Evolutionary conservation across 371 early-diverging fungal species (phyloP).

Genomic region (Rhizopus delemar): DNA sequence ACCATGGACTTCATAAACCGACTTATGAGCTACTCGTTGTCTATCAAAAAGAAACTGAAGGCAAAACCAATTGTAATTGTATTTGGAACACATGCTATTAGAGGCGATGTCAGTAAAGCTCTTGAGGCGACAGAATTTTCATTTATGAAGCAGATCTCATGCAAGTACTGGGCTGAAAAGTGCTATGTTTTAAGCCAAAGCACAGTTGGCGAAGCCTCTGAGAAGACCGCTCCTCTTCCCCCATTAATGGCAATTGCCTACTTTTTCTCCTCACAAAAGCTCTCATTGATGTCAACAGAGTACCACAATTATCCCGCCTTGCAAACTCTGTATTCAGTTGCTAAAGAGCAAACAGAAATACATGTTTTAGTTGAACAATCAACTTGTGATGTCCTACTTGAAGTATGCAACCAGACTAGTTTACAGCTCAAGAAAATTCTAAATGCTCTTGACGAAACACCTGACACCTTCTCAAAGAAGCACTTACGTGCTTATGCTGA

Average conservation of each 20-base stretch:
- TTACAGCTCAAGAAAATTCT: no score
- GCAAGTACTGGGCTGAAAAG: constrained; percentile 23
- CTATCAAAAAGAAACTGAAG: constrained; percentile 12
- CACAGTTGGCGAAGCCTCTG: constrained; percentile 15
- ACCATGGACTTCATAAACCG: constrained; percentile 10
- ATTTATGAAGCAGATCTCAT: constrained; percentile 11
- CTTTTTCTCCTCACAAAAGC: constrained; percentile 22
- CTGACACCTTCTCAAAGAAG: constrained; percentile 13
- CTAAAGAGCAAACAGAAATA: constrained; percentile 13
- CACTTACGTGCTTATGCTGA: constrained; percentile 20
- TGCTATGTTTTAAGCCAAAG: constrained; percentile 15
- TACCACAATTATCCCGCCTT: constrained; percentile 14
- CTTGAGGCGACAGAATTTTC: constrained; percentile 10
- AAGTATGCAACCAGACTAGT: no score
- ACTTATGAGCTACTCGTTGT: constrained; percentile 8
- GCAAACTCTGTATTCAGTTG: constrained; percentile 17
- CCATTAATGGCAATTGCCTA: constrained; percentile 15
- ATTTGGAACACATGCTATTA: constrained; percentile 17
- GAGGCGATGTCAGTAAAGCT: constrained; percentile 8
- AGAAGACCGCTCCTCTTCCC: constrained; percentile 16
- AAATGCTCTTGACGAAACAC: no score
- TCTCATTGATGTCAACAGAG: constrained; percentile 21
- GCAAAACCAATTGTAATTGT: constrained; percentile 19
- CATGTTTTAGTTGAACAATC: constrained; percentile 15
- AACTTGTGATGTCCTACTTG: constrained; percentile 15